Evolutionary conservation across 2,329 filamentous ascomycete genomes (phyloP), one percentile per base, ranked within the genome.

Genomic region (Trichoderma sp.): DNA sequence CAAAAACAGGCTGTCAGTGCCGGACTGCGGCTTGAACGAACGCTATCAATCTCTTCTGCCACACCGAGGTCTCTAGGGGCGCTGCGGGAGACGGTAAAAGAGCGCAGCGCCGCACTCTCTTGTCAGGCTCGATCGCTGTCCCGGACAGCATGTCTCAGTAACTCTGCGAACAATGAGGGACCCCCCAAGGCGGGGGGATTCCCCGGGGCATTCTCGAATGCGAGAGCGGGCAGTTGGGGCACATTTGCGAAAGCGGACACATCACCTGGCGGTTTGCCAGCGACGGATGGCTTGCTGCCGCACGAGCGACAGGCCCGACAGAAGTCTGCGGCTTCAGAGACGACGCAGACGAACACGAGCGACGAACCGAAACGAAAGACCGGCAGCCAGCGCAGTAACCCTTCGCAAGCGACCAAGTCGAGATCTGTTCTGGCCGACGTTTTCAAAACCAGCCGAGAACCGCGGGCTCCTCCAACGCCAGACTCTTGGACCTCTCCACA

Each of bases 221-320:
- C 67, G 24, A 45, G 63, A 39, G 68, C 67, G 60, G 69, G 69
- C 1, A 66, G 70, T 28, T 68, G 58, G 55, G 69, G 69, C 21
- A 57, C 71, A 17, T 70, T 72, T 52, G 69, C 67, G 5, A 56
- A 51, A 34, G 51, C 26, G n/a, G 56, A 41, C 21, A 62, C 48
- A 24, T 54, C 67, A 17, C 55, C 24, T 19, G 7, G 54, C 54
- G 30, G 50, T 65, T 41, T 51, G 14, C 21, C 63, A n/a, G 48
- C 58, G 3, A 51, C 62, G 4, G 69, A 71, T 39, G 70, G 70
- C 2, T 69, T 80, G 44, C 73, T 80, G 6, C 78, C 78, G 3
- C 78, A 80, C 52, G 78, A 80, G 63, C 56, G 69, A n/a, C 73
- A 74, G 44, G 78, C 78, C 43, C 75, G 76, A 10, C 62, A 72